Base-by-base conservation (phyloP, 2,329 filamentous ascomycete species). In the Ceratocystis eucalypticola region DNA sequence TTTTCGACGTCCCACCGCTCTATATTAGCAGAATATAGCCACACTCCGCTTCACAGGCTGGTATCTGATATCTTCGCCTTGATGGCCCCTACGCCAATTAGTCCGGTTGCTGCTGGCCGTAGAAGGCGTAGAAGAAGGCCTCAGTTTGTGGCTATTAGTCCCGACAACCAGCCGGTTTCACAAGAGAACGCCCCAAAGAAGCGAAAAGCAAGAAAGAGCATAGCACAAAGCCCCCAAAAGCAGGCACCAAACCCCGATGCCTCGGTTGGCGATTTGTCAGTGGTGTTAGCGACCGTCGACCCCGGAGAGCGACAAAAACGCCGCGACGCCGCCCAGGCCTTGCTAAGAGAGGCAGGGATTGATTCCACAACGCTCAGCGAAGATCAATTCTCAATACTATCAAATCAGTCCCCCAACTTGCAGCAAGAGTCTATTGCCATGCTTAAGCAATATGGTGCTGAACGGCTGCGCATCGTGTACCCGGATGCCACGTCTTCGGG, bases 361-460 rank as follows among this genome's bases (percentile, higher is more conserved):
- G 78, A 82, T 46, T 81, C 80, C 0, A 73, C 75, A 1, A 80
- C 81, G 0, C 74, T 85, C 8, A 82, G 80, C 0, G 69, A 73
- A 3, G 82, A 84, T 59, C 82, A 85, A 70, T 83, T 85, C 68
- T 79, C 75, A 69, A 85, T 84, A 17, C 83, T 85, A 69, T 76
- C 82, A 7, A 85, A 85, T 65, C 83, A 85, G 72, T 79, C 82
- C 0, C 81, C 82, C 0, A 76, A 79, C 2, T 72, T 84, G 5
- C 83, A 85, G 69, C 74, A 75, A 64, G 77, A 81, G 65, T 85
- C 83, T 0, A 73, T 85, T 15, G 77, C 75, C 1, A 82, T 85
- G 81, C 75, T 85, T 10, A 76, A 78, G 0, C 79, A 78, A 70
- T 84, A 84, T 66, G 83, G 83, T 22, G 82, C 83, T 5, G 81